Percentiles rank a stretch among this genome's conserved stretches.
These are phyloP conservation scores for Medicago lupulina DNA, from an alignment of 306 rosid genomes.

Conservation along the genomic window DNA sequence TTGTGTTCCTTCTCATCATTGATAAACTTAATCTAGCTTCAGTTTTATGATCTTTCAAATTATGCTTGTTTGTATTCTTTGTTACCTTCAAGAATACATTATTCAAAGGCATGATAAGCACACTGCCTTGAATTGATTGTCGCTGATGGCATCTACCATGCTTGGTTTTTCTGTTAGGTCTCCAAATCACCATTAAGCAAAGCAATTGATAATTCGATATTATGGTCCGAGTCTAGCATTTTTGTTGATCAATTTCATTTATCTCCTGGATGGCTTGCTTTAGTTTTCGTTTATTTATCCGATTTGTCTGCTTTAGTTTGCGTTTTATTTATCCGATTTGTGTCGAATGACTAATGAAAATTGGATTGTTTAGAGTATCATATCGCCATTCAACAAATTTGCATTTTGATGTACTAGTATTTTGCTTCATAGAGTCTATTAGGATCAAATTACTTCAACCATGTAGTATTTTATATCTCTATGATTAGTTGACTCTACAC, in stretches of 20 bases:
- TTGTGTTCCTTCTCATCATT: slow-evolving; percentile 2
- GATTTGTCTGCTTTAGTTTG: not conserved
- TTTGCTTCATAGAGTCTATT: not conserved
- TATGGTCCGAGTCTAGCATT: not conserved
- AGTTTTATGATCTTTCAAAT: slow-evolving; percentile 37
- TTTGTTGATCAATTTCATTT: slow-evolving; percentile 10
- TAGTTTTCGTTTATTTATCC: not conserved
- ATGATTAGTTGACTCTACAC: not conserved
- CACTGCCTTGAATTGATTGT: slow-evolving; percentile 24
- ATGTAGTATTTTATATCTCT: not conserved
- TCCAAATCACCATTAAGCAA: not conserved
- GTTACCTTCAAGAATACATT: slow-evolving; percentile 23
- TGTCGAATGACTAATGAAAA: not conserved
- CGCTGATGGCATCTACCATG: not conserved
- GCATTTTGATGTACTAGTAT: not conserved
- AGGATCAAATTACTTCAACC: not conserved
- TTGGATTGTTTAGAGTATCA: not conserved
- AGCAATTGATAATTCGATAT: not conserved
- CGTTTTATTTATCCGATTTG: not conserved
- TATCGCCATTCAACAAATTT: not conserved
- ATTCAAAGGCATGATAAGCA: slow-evolving; percentile 21
- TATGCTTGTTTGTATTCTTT: slow-evolving; percentile 21
- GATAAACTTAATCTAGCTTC: slow-evolving; percentile 45
- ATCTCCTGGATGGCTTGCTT: not conserved
- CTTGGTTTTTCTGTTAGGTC: not conserved